Evolutionary conservation across 1,284 basidiomycete species (phyloP), one percentile per base, ranked within the genome.

Genomic region (Irpex sp.): DNA sequence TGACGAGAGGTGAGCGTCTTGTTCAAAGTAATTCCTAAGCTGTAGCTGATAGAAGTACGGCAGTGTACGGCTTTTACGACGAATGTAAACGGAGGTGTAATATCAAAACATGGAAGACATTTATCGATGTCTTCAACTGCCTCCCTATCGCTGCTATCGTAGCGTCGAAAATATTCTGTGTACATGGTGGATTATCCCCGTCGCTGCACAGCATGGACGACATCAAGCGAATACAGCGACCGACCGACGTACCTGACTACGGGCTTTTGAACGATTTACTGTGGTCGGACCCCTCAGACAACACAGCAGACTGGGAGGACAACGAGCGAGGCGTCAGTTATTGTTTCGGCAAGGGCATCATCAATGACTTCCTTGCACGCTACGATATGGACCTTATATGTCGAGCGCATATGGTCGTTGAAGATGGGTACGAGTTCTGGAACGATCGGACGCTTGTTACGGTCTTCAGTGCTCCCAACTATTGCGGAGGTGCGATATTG

Each of bases 21-120:
- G 50, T 19, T 51, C 15, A 11, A 36, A 17, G 53, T 35, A 51
- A 17, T 53, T 61, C 19, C 37, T 46, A 43, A 63, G 59, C 60
- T 59, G 58, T 63, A 35, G 9, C 61, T 43, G 63, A 67, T 70
- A 65, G 64, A 67, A 60, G 61, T 54, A 21, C 46, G 43, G 46
- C 74, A 95, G 97, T 99, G 33, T 99, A 99, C 74, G 97, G 97
- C 49, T 99, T 99, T 80, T 99, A 99, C 78, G 97, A 99, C 80
- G 97, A 99, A 80, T 99, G 97, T 85, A 99, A 99, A 81, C 90
- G 97, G 72, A 88, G 97, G 69, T 97, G 95, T 83, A 98, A 98
- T 77, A 97, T 99, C 85, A 99, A 99, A 82, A 96, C 95, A 47
- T 99, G 97, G 97, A 99, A 98, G 81, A 96, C 95, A 11, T 99